Base-by-base conservation (phyloP, 768 basidiomycete species). In the Leccinellum rugosiceps region DNA sequence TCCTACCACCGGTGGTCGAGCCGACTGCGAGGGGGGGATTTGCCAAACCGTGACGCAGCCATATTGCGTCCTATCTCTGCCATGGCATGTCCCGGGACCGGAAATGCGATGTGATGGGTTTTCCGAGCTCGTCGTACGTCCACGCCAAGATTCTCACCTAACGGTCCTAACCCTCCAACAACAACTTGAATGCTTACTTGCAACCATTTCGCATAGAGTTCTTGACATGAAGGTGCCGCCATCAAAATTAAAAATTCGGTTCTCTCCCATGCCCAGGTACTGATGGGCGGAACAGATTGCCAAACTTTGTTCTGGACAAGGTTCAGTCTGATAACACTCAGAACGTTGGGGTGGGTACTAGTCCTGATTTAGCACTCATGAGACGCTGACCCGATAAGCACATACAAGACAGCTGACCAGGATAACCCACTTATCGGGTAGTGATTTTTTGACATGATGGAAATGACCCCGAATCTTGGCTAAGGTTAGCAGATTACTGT, bases 381-480 rank as follows among this genome's bases (percentile, higher is more conserved):
- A 6, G 59, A 59, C 59, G 38, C 49, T 53, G 50, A 15, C 59
- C 59, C 7, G 55, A 68, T 59, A 63, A 60, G 68, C 52, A 60
- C 63, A 57, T 68, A 57, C 56, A 53, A 38, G 53, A 56, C 68
- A 63, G 59, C 55, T 68, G 67, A 68, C 58, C 49, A 55, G 50
- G 61, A 57, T 63, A 69, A 70, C 60, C 50, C 43, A 10, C 63
- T 62, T 64, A 52, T 56, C 62, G 62, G 44, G 45, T 48, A 23
- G 8, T 17, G 43, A 26, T 58, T 63, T 52, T n/a, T 63, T 43
- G 52, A 59, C 52, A 55, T 50, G 57, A 30, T 23, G 31, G 41
- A 45, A 28, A 44, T 8, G 53, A 28, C 46, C 14, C 5, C 28
- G 49, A 57, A 28, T 14, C 43, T 50, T 56, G 45, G 35, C 28